Conservation (phyloP, 73 alveolate species). For the Paramecium pentaurelia region DNA sequence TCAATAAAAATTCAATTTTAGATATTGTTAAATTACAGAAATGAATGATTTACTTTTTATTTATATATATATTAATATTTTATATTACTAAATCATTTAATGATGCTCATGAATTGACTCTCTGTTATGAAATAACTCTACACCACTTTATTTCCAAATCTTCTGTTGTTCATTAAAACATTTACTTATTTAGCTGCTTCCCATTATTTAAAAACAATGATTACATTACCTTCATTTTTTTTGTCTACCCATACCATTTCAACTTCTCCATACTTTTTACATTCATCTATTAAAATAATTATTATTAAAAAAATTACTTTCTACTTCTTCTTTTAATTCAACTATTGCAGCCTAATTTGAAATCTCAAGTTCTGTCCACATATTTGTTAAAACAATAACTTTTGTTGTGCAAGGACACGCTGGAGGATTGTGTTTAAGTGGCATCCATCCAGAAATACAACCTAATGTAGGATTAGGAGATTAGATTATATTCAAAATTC, state of each 20-base stretch:
- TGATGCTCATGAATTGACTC: conserved; percentile 48
- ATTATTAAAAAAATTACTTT: neutral
- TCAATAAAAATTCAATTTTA: neutral
- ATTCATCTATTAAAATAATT: neutral
- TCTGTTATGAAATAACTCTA: conserved; percentile 35
- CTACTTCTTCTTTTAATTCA: conserved; percentile 49
- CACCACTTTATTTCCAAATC: conserved; percentile 12
- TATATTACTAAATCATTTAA: conserved; percentile 24
- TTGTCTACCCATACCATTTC: conserved; percentile 50
- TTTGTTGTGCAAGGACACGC: conserved; percentile 44
- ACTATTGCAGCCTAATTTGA: conserved; percentile 41
- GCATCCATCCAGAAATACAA: conserved; percentile 55
- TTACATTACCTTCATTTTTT: conserved; percentile 38
- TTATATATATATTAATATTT: neutral
- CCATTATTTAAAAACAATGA: conserved; percentile 29
- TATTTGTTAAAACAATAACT: conserved; percentile 13
- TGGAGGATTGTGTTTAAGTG: conserved; percentile 32
- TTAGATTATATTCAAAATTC: conserved; percentile 38
- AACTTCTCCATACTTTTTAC: conserved; percentile 29
- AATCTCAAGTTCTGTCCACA: conserved; percentile 48
- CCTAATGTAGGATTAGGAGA: conserved; percentile 47
- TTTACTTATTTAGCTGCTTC: conserved; percentile 49
- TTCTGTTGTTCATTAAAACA: conserved; percentile 41
- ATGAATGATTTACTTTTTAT: neutral
- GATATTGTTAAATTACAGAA: conserved; percentile 2